Evolutionary conservation across 2,329 filamentous ascomycete species (phyloP), one percentile per base, ranked within the genome.

Genomic region (Botrytis pseudocinerea): DNA sequence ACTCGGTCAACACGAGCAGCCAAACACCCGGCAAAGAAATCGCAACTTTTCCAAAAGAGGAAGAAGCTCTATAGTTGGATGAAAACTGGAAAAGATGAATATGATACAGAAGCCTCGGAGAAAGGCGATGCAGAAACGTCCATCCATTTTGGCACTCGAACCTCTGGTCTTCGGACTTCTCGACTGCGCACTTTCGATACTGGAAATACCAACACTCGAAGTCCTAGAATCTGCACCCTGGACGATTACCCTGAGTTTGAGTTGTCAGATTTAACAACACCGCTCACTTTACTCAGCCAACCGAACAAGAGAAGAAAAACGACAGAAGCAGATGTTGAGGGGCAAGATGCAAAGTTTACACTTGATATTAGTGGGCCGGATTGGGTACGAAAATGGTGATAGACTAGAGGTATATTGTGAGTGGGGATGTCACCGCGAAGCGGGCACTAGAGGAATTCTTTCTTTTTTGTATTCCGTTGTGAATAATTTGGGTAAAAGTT

Each of bases 181-280:
- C 44, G 44, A 46, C 44, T 22, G 20, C 18, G 48, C 14, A 54
- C 48, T 54, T 54, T 54, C 48, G 48, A 54, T 3, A 28, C 25
- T 54, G 25, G 48, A 28, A 54, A 16, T 2, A 28, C 12, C 8
- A 14, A 51, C 1, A 12, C 46, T 5, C 48, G 25, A 44, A 18
- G 6, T 28, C n/a, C 51, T 57, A 18, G 9, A 12, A 42, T 14
- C 40, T 12, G 10, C 22, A 12, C 1, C 22, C 22, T n/a, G 12
- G 9, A n/a, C 0, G 5, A n/a, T 25, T 12, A 9, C 1, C 1
- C 20, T 0, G 14, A 54, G 25, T 54, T 25, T 38, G 9, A 35
- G 59, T 14, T 25, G 4, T 38, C 32, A 16, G 5, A 61, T 38
- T 38, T 8, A 20, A 61, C 32, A 61, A 16, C 10, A 38, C 20